A percentile compares a stretch with the other conserved stretches of the same genome.
These are phyloP conservation scores for Colletotrichum lini DNA, from an alignment of 2,329 filamentous ascomycete species.

Conservation along the genomic window DNA sequence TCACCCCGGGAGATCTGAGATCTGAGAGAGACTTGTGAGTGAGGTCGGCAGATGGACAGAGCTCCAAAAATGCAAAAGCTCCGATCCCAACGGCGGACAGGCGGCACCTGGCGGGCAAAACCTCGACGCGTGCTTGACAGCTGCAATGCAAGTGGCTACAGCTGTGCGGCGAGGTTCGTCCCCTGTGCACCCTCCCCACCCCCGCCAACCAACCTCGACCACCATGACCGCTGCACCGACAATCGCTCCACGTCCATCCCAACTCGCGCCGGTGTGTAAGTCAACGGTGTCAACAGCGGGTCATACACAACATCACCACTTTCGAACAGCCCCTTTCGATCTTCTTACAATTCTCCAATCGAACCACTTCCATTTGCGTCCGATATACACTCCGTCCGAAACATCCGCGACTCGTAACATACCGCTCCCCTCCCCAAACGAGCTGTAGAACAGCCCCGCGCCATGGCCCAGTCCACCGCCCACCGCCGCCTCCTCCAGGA, in stretches of 20 bases:
- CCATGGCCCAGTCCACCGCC: slow-evolving; percentile 73
- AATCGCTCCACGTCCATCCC: slow-evolving; percentile 7
- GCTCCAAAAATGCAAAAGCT: slow-evolving; percentile 37
- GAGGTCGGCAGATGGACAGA: slow-evolving; percentile 35
- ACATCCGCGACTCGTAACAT: neutral
- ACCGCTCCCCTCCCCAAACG: neutral
- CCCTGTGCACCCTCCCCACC: slow-evolving; percentile 4
- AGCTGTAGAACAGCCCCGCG: neutral
- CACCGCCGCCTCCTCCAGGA: slow-evolving; percentile 92
- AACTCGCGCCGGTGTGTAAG: slow-evolving; percentile 14
- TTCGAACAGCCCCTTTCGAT: neutral
- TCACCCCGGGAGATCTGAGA: neutral
- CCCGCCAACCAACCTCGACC: slow-evolving; percentile 26
- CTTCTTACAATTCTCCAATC: neutral
- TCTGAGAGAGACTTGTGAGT: neutral
- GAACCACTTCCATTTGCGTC: neutral
- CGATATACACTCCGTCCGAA: neutral
- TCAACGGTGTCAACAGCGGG: slow-evolving; percentile 28
- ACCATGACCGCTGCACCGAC: slow-evolving; percentile 12
- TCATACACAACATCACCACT: neutral
- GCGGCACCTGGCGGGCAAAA: slow-evolving; percentile 26
- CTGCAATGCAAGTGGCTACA: neutral
- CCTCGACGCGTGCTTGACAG: slow-evolving; percentile 7
- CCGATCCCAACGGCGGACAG: slow-evolving; percentile 6
- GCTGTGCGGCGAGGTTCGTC: neutral